Conservation (phyloP, 345 rosid species). For the Camelina laxa region DNA sequence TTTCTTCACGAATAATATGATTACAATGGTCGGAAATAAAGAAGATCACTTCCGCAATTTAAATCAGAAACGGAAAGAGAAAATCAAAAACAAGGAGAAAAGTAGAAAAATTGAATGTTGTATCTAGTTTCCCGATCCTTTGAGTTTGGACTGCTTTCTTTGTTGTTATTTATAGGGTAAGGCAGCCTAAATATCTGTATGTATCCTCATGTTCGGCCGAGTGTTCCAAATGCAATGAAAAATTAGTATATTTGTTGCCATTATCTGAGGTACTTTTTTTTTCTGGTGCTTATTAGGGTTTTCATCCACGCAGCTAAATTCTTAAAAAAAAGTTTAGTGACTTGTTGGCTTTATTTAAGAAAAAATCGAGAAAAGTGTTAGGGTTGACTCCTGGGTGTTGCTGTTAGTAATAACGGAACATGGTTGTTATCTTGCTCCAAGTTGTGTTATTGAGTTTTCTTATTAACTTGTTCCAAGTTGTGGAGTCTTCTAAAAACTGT, state of each 20-base stretch:
- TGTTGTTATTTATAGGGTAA: slow-evolving; percentile 8
- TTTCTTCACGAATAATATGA: slow-evolving; percentile 7
- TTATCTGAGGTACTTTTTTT: slow-evolving; percentile 3
- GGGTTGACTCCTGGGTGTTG: slow-evolving; percentile 6
- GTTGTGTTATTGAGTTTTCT: slow-evolving; percentile 11
- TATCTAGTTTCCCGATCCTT: background rate
- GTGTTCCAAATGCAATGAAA: background rate
- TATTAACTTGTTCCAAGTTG: background rate
- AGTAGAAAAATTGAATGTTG: background rate
- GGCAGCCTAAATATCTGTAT: background rate
- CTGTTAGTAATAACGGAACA: slow-evolving; percentile 19
- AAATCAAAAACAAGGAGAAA: background rate
- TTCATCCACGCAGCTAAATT: background rate
- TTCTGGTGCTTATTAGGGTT: background rate
- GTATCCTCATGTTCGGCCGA: slow-evolving; percentile 1
- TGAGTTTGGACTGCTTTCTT: slow-evolving; percentile 19
- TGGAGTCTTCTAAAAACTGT: slow-evolving; percentile 13
- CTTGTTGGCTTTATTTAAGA: background rate
- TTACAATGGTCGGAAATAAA: background rate
- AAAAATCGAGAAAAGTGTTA: background rate
- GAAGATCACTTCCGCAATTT: background rate
- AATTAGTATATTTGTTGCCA: background rate
- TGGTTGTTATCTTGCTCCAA: background rate
- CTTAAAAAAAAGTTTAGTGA: background rate
- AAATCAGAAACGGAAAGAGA: background rate